phyloP scores from a whole-genome alignment of 1,139 yeast species.

The Pichia sp. region DNA sequence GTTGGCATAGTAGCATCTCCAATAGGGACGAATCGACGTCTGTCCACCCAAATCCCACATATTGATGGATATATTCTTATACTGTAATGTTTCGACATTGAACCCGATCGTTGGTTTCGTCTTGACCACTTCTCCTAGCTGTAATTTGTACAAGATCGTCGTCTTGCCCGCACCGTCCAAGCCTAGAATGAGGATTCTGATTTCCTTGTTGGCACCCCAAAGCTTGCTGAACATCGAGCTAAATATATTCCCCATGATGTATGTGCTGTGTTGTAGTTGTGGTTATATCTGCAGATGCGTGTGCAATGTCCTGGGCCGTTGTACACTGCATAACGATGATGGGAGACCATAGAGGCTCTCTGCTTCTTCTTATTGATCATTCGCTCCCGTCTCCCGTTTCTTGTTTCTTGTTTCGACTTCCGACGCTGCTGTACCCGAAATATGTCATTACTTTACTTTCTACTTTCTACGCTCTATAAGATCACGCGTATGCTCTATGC shows the following conservation, averaged over 20 bases:
- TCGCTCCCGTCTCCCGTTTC: too few relatives aligned
- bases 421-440: too few relatives aligned
- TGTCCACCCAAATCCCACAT: slow-evolving; percentile 95
- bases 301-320: too few relatives aligned
- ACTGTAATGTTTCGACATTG: slow-evolving; percentile 89
- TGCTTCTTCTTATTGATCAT: too few relatives aligned
- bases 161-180: slow-evolving; percentile 98
- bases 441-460: too few relatives aligned
- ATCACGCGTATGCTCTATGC: background rate
- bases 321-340: too few relatives aligned
- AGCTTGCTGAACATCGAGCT: slow-evolving; percentile 79
- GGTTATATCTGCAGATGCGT: too few relatives aligned
- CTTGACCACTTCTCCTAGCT: slow-evolving; percentile 89
- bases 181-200: slow-evolving; percentile 85
- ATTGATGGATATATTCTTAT: slow-evolving; percentile 85
- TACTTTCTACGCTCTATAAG: too few relatives aligned
- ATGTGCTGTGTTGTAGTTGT: background rate
- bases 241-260: slow-evolving; percentile 71
- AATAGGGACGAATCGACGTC: slow-evolving; percentile 92
- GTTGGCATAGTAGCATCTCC: slow-evolving; percentile 96
- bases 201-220: slow-evolving; percentile 89
- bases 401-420: too few relatives aligned
- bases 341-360: too few relatives aligned
- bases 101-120: slow-evolving; percentile 96
- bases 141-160: slow-evolving; percentile 84